These are phyloP conservation scores for Ilex paraguariensis DNA, from an alignment of 305 asterid species.

Conservation along the genomic window DNA sequence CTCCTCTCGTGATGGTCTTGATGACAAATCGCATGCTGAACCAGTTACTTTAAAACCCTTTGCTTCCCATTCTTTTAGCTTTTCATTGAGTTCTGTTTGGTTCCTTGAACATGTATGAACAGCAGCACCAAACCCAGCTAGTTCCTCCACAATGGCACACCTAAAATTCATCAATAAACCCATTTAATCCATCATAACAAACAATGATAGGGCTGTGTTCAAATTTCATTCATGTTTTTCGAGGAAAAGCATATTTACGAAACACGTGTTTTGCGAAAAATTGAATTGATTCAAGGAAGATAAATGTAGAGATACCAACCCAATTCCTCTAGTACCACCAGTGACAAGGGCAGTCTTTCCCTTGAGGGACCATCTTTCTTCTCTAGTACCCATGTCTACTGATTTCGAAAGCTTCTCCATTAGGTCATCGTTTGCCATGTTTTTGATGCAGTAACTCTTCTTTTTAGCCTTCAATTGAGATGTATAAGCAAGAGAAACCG, in stretches of 20 bases:
- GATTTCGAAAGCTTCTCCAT: not conserved
- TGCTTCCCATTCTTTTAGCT: conserved; percentile 23
- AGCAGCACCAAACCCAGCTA: conserved; percentile 35
- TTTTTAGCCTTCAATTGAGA: not conserved
- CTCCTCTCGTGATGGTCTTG: conserved; percentile 17
- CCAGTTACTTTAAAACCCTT: conserved; percentile 32
- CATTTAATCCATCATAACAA: not conserved
- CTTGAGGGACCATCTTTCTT: conserved; percentile 27
- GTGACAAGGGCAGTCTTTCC: conserved; percentile 33
- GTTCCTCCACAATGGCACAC: conserved; percentile 36
- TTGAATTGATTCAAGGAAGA: no score
- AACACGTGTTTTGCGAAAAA: no score
- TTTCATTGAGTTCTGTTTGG: conserved; percentile 22
- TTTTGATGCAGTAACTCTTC: not conserved
- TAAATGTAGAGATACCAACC: conserved; percentile 9
- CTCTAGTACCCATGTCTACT: not conserved
- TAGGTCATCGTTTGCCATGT: not conserved
- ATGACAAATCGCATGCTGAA: conserved; percentile 24
- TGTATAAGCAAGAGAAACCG: not conserved
- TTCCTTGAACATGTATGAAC: conserved; percentile 32
- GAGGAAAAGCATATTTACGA: no score
- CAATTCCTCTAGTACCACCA: conserved; percentile 36
- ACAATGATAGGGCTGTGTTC: not conserved
- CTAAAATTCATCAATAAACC: conserved; percentile 6
- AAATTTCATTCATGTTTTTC: not conserved